A percentile compares a stretch with the other conserved stretches of the same genome.
Evolutionary conservation across 2,329 filamentous ascomycete species (phyloP).

Genomic region (Claviceps africana): DNA sequence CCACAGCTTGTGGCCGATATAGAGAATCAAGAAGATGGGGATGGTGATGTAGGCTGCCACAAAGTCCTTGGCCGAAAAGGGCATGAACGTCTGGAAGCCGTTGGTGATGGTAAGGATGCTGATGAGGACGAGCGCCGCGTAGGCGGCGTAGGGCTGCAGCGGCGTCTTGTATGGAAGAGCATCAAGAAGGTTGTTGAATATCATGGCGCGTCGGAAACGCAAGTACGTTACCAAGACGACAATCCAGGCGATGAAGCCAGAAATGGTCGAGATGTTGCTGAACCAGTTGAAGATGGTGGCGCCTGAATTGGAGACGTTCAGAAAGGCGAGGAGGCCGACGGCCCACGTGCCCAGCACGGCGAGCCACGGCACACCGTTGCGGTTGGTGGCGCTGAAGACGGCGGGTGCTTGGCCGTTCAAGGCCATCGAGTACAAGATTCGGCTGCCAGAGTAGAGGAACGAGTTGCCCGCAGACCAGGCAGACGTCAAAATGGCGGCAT

Average conservation of each 20-base stretch:
- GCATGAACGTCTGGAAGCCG: conserved; percentile 63
- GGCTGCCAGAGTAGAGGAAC: conserved; percentile 52
- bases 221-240: conserved; percentile 44
- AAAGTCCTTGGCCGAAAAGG: conserved; percentile 51
- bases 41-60: conserved; percentile 50
- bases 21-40: conserved; percentile 45
- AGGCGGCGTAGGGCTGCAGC: conserved; percentile 51
- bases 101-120: conserved; percentile 55
- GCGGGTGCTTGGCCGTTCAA: conserved; percentile 51
- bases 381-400: conserved; percentile 45
- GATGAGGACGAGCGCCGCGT: conserved; percentile 42
- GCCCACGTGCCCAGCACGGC: conserved; percentile 39
- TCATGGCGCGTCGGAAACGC: conserved; percentile 44
- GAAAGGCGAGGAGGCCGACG: conserved; percentile 53
- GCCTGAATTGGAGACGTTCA: conserved; percentile 51
- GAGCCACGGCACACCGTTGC: conserved; percentile 45
- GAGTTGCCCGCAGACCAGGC: conserved; percentile 49
- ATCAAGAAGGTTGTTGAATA: conserved; percentile 34
- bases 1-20: conserved; percentile 44
- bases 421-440: conserved; percentile 56
- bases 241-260: conserved; percentile 46
- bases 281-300: conserved; percentile 58
- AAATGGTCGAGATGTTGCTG: conserved; percentile 52
- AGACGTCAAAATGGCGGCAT: conserved; percentile 52
- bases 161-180: conserved; percentile 37